A percentile compares a stretch with the other conserved stretches of the same genome.
Evolutionary conservation across 139 green algal species (phyloP).

Genomic region (Auxenochlorella pyrenoidosa): DNA sequence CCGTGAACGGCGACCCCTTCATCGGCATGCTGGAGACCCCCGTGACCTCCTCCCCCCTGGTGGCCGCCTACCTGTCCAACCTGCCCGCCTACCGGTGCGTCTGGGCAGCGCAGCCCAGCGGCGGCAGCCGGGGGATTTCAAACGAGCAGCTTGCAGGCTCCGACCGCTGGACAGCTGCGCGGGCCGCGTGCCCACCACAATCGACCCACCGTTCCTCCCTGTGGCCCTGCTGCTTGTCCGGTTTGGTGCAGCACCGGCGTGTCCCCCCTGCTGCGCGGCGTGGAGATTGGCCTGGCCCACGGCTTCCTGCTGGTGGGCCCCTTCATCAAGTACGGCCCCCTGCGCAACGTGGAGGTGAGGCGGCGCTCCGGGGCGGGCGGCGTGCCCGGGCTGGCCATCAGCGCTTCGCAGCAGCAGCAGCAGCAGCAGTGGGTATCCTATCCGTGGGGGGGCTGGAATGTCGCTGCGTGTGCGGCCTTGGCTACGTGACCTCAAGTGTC

Average conservation of each 20-base stretch:
- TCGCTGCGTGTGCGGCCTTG: too few species aligned
- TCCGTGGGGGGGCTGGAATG: too few species aligned
- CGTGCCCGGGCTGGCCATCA: too few species aligned
- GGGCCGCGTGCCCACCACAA: neutral
- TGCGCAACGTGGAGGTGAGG: constrained; percentile 78
- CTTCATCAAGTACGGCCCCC: constrained; percentile 97
- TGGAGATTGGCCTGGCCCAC: constrained; percentile 98
- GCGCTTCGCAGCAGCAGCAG: too few species aligned
- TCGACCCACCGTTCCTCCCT: neutral
- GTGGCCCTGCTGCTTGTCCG: constrained; percentile 84
- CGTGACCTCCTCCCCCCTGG: constrained; percentile 92
- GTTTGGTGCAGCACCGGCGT: constrained; percentile 87
- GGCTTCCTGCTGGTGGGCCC: constrained; percentile 95
- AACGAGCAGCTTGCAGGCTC: too few species aligned
- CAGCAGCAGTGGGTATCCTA: too few species aligned
- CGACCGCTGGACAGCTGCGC: too few species aligned
- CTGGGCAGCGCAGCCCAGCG: neutral
- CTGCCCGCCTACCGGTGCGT: constrained; percentile 93
- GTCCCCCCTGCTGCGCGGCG: constrained; percentile 92
- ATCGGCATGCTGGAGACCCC: constrained; percentile 98
- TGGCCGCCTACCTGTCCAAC: constrained; percentile 94
- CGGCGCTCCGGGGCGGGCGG: too few species aligned
- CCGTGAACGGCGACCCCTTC: constrained; percentile 97
- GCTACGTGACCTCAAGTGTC: too few species aligned
- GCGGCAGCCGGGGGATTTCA: neutral